Conservation (phyloP, 2,329 filamentous ascomycete species). For the Diaporthe sp. region DNA sequence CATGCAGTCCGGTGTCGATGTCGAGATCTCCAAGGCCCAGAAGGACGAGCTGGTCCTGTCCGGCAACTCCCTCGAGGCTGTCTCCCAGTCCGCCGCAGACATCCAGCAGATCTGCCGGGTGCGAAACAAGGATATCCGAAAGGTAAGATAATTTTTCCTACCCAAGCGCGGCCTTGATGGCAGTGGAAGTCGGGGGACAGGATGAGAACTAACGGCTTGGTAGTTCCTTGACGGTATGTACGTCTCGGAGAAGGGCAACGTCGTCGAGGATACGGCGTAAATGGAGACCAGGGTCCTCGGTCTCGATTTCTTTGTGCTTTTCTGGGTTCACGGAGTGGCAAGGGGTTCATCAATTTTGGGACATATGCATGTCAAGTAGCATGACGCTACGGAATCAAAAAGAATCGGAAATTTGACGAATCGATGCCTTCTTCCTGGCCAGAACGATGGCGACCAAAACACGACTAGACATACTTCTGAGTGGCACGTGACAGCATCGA, state of each 20-base stretch:
- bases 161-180: not conserved
- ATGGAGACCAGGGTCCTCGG: constrained; percentile 38
- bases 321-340: constrained; percentile 73
- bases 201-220: not conserved
- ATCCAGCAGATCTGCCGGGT: constrained; percentile 99
- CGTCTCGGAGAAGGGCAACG: constrained; percentile 98
- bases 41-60: constrained; percentile 97
- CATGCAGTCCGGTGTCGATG: constrained; percentile 92
- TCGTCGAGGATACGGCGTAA: constrained; percentile 73
- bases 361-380: constrained; percentile 71
- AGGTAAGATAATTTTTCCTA: constrained; percentile 65
- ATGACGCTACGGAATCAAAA: constrained; percentile 48
- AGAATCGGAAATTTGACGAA: constrained; percentile 51
- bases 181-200: not conserved
- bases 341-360: constrained; percentile 66
- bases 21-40: constrained; percentile 89
- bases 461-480: constrained; percentile 4
- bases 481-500: constrained; percentile 32
- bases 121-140: constrained; percentile 99
- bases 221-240: constrained; percentile 99
- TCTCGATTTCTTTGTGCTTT: constrained; percentile 61
- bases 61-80: constrained; percentile 96
- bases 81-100: constrained; percentile 98
- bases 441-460: constrained; percentile 35
- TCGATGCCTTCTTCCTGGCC: constrained; percentile 38